Percentiles rank a stretch among this genome's conserved stretches.
phyloP scores from a whole-genome alignment of 192 early-diverging fungal genomes.

The Tieghemiomyces parasiticus region DNA sequence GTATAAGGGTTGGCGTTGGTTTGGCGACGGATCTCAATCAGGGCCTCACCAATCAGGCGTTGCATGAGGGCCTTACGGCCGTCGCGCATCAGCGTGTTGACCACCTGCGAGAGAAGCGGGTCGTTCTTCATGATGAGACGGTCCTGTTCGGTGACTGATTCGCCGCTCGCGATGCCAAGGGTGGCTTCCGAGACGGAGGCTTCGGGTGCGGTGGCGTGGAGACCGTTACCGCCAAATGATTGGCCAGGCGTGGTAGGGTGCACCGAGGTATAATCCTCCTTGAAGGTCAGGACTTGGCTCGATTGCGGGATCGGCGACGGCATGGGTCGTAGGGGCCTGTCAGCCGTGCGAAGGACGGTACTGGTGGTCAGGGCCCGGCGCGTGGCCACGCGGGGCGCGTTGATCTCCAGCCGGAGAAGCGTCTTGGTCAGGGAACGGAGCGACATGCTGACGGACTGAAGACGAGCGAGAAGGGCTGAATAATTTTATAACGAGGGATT shows the following conservation, averaged over 20 bases:
- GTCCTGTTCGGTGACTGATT: slow-evolving; percentile 18
- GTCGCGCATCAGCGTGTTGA: slow-evolving; percentile 85
- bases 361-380: no score
- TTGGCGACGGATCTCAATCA: slow-evolving; percentile 44
- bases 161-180: slow-evolving; percentile 16
- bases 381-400: no score
- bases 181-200: background rate
- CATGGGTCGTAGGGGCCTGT: no score
- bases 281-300: background rate
- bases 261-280: background rate
- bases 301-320: background rate
- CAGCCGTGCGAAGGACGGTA: no score
- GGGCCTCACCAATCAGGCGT: slow-evolving; percentile 42
- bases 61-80: slow-evolving; percentile 78
- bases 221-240: background rate
- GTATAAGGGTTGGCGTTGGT: slow-evolving; percentile 48
- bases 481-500: no score
- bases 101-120: slow-evolving; percentile 56
- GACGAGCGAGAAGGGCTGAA: no score
- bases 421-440: no score
- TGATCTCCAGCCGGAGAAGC: no score
- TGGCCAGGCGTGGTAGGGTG: background rate
- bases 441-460: no score
- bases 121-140: slow-evolving; percentile 31
- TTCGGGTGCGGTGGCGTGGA: background rate